Evolutionary conservation across 2,329 filamentous ascomycete species (phyloP), one percentile per base, ranked within the genome.

Genomic region (Emergomyces orientalis): DNA sequence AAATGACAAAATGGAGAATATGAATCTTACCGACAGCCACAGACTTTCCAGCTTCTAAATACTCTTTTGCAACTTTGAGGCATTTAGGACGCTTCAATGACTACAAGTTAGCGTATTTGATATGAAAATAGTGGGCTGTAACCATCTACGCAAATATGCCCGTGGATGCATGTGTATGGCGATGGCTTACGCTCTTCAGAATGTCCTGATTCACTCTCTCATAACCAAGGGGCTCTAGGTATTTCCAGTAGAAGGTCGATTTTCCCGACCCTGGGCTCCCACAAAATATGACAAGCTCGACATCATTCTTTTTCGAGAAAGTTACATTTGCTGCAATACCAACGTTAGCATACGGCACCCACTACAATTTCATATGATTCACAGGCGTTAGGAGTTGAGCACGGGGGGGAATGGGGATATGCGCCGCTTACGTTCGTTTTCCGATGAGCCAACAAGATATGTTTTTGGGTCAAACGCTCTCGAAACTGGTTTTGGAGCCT

Each of bases 251-350:
- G 71, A 94, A 96, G 0, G 91, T 93, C 47, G 90, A 96, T 76
- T 99, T 97, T 22, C 94, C 94, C 2, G 91, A 86, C 1, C 90
- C 92, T 0, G 94, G 94, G 57, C 89, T 90, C 1, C 94, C 94
- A 71, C 90, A 93, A 73, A 96, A 90, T 8, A 97, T 75, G 30
- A 97, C 84, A 17, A 97, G 79, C 62, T 97, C 92, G 66, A 86
- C 75, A 6, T 83, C 74, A 69, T 88, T 85, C 60, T 80, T 82
- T 76, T 87, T 90, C 56, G 82, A 79, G 66, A 84, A 79, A 1
- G 68, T 64, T 64, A 71, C 65, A 39, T 67, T 62, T 51, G 58
- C 71, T 73, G 52, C 59, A 39, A 47, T 56, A 63, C 39, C 27
- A 41, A 56, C 1, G 41, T 54, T 45, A 61, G 60, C 17, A 61